Conservation (phyloP, 805 yeast species). For the Crinitomyces ghanaensis region DNA sequence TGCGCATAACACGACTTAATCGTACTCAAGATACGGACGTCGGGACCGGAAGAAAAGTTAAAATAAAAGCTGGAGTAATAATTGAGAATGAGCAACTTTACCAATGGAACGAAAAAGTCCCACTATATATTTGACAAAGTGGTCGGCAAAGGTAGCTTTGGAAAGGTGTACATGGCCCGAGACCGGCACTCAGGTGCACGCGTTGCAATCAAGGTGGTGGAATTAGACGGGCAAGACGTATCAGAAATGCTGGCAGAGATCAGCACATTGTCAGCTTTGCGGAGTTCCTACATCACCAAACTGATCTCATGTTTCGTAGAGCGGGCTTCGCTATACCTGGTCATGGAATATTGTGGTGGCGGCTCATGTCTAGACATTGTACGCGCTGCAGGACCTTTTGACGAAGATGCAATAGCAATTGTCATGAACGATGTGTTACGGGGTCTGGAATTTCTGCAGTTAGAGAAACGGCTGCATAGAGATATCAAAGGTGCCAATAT, state of each 20-base stretch:
- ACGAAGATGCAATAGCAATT: conserved; percentile 49
- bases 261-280: conserved; percentile 54
- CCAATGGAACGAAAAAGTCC: neutral
- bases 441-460: conserved; percentile 78
- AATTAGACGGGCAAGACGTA: conserved; percentile 63
- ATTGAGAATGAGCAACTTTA: neutral
- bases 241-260: conserved; percentile 53
- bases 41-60: too few species aligned
- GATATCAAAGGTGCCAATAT: conserved; percentile 89
- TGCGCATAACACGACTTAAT: neutral
- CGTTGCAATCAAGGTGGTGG: conserved; percentile 82
- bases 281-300: conserved; percentile 53
- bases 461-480: conserved; percentile 67
- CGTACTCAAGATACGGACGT: too few species aligned
- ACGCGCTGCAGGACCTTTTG: conserved; percentile 35
- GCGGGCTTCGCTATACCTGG: conserved; percentile 70
- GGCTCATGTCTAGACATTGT: conserved; percentile 68
- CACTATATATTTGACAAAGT: conserved; percentile 9
- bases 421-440: conserved; percentile 51
- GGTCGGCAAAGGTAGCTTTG: conserved; percentile 19
- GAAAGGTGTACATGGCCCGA: conserved; percentile 18
- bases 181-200: conserved; percentile 29
- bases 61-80: neutral
- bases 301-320: conserved; percentile 52
- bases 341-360: conserved; percentile 93